phyloP scores from a whole-genome alignment of 257 asterid species.

The Parsonsia alboflavescens region DNA sequence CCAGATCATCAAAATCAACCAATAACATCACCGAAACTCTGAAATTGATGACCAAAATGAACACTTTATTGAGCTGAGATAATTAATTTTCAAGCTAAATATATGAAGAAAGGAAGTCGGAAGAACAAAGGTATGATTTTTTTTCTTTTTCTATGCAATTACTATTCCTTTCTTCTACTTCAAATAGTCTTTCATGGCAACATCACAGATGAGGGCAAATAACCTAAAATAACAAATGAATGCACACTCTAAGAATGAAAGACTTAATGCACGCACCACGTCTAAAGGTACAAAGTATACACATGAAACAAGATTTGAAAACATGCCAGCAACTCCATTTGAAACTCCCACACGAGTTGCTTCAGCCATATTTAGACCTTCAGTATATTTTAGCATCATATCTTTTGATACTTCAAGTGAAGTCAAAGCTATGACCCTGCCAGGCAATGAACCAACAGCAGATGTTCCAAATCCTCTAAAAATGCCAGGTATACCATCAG shows the following conservation, averaged over 20 bases:
- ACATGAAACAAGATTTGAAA: conserved; percentile 74
- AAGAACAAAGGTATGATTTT: neutral
- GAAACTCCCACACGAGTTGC: conserved; percentile 74
- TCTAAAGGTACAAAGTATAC: conserved; percentile 87
- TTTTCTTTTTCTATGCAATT: neutral
- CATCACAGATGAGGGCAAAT: neutral
- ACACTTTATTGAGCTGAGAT: neutral
- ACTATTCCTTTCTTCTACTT: neutral
- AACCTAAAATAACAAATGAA: neutral
- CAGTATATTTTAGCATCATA: conserved; percentile 55
- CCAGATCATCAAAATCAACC: neutral
- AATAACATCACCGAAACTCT: neutral
- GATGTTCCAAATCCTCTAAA: conserved; percentile 93
- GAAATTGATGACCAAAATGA: conserved; percentile 1
- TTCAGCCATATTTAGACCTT: conserved; percentile 59
- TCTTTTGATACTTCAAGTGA: conserved; percentile 86
- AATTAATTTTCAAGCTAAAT: neutral
- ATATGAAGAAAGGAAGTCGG: neutral
- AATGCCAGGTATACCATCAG: conserved; percentile 64
- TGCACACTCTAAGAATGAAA: conserved; percentile 5
- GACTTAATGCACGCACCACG: conserved; percentile 55
- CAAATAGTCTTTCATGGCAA: neutral
- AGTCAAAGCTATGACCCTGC: conserved; percentile 83
- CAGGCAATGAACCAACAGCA: conserved; percentile 89
- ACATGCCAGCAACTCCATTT: conserved; percentile 86